Evolutionary conservation across 1,284 basidiomycete genomes (phyloP).

Genomic region (Malassezia sp.): DNA sequence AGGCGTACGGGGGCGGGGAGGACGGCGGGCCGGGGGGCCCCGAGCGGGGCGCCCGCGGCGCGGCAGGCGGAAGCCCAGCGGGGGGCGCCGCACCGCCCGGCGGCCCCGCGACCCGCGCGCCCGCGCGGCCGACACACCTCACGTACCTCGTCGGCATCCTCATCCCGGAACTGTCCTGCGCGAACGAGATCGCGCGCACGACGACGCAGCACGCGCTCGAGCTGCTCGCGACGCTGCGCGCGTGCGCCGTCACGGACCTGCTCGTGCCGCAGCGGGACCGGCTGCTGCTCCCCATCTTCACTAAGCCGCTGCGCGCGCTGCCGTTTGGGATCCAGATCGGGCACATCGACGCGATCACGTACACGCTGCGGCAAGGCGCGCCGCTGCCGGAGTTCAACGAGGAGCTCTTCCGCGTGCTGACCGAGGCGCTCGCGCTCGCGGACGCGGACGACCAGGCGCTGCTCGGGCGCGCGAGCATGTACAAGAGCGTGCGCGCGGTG

Average conservation of each 20-base stretch:
- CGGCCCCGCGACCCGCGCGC: conserved; percentile 5
- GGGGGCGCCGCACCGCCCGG: no score
- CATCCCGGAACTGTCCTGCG: conserved; percentile 76
- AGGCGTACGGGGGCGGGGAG: conserved; percentile 25
- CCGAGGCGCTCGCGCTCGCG: conserved; percentile 86
- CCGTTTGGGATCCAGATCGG: conserved; percentile 95
- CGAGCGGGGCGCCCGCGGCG: no score
- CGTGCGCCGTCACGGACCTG: conserved; percentile 64
- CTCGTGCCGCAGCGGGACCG: conserved; percentile 75
- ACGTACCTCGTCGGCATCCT: conserved; percentile 66
- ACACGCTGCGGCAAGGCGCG: conserved; percentile 66
- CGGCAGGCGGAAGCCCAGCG: no score
- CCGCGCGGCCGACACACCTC: conserved; percentile 30
- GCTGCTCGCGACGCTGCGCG: conserved; percentile 64
- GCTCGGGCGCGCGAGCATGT: conserved; percentile 60
- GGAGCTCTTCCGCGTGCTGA: conserved; percentile 78
- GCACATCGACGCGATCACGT: conserved; percentile 93
- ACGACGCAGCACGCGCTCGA: conserved; percentile 74
- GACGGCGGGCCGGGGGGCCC: conserved; percentile 16
- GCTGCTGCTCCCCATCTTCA: conserved; percentile 78
- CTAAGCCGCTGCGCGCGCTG: conserved; percentile 88
- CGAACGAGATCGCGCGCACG: conserved; percentile 73
- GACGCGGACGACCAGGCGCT: conserved; percentile 85
- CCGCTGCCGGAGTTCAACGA: conserved; percentile 81
- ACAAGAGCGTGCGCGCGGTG: conserved; percentile 72